Evolutionary conservation across 2,329 filamentous ascomycete genomes (phyloP).

Genomic region (Cryphonectria parasitica): DNA sequence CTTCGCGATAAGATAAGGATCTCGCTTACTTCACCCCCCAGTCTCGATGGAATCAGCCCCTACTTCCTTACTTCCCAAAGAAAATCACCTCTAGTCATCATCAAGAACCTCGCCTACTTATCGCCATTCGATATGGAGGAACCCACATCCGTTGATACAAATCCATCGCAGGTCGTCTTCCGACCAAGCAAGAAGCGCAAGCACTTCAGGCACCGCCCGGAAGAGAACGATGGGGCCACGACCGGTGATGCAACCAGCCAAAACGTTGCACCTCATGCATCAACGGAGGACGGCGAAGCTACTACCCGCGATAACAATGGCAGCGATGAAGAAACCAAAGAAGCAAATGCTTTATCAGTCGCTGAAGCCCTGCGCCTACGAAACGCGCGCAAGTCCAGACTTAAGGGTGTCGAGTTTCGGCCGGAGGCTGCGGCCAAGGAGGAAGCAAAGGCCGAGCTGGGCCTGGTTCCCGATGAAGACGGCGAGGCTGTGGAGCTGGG

Average conservation of each 20-base stretch:
- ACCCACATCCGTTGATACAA: slow-evolving; percentile 20
- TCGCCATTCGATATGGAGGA: slow-evolving; percentile 32
- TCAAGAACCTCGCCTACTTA: neutral
- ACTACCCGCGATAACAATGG: slow-evolving; percentile 25
- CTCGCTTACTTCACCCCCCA: slow-evolving; percentile 21
- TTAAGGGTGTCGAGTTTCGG: slow-evolving; percentile 62
- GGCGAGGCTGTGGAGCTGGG: slow-evolving; percentile 38
- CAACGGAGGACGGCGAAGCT: slow-evolving; percentile 26
- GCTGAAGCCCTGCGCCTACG: slow-evolving; percentile 57
- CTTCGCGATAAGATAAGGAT: slow-evolving; percentile 24
- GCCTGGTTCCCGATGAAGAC: slow-evolving; percentile 42
- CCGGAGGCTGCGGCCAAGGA: slow-evolving; percentile 35
- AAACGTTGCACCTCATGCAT: slow-evolving; percentile 1
- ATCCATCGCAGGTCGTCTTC: slow-evolving; percentile 51
- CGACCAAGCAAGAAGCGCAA: slow-evolving; percentile 64
- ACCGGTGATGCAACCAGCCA: slow-evolving; percentile 15
- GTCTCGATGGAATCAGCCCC: neutral
- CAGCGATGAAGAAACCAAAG: slow-evolving; percentile 24
- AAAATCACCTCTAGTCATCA: neutral
- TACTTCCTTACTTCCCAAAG: neutral
- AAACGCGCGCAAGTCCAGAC: slow-evolving; percentile 53
- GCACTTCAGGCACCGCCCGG: slow-evolving; percentile 56
- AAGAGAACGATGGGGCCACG: slow-evolving; percentile 28
- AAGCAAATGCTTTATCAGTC: slow-evolving; percentile 46
- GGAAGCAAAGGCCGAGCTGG: slow-evolving; percentile 36